These are phyloP conservation scores for Ceratocystis variospora DNA, from an alignment of 2,329 filamentous ascomycete genomes.

Conservation along the genomic window DNA sequence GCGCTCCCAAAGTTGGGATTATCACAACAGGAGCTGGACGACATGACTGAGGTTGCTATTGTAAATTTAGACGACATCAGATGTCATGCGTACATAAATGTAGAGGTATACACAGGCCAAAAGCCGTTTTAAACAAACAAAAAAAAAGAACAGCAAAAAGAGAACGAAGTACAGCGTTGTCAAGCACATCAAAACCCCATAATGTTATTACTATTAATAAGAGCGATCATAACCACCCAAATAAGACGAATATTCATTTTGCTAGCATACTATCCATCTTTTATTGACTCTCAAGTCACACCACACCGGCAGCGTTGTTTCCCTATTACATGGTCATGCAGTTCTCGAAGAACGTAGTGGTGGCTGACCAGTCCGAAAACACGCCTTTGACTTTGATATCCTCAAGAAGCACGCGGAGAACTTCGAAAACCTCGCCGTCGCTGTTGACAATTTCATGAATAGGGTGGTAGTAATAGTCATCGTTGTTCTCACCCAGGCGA, in stretches of 20 bases:
- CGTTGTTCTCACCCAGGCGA: conserved; percentile 38
- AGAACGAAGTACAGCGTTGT: background rate
- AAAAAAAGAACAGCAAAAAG: too few relatives aligned
- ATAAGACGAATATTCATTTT: too few relatives aligned
- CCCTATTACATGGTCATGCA: conserved; percentile 34
- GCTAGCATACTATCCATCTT: too few relatives aligned
- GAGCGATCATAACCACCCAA: too few relatives aligned
- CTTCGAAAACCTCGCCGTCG: conserved; percentile 52
- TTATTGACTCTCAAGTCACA: too few relatives aligned
- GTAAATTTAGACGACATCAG: conserved; percentile 26
- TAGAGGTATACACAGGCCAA: conserved; percentile 32
- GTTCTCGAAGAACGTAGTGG: conserved; percentile 57
- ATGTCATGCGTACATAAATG: conserved; percentile 33
- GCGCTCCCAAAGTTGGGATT: conserved; percentile 31
- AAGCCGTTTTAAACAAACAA: conserved; percentile 24
- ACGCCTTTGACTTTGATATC: conserved; percentile 48
- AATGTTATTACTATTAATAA: too few relatives aligned
- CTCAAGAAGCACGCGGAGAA: conserved; percentile 50
- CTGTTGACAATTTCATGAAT: conserved; percentile 41
- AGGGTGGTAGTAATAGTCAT: conserved; percentile 43
- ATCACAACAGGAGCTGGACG: conserved; percentile 22
- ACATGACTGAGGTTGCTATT: conserved; percentile 26
- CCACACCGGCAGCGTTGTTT: too few relatives aligned
- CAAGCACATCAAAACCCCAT: too few relatives aligned
- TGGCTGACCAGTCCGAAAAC: conserved; percentile 57